Conservation (phyloP, 2,329 filamentous ascomycete genomes). For the Aschersonia sp. region DNA sequence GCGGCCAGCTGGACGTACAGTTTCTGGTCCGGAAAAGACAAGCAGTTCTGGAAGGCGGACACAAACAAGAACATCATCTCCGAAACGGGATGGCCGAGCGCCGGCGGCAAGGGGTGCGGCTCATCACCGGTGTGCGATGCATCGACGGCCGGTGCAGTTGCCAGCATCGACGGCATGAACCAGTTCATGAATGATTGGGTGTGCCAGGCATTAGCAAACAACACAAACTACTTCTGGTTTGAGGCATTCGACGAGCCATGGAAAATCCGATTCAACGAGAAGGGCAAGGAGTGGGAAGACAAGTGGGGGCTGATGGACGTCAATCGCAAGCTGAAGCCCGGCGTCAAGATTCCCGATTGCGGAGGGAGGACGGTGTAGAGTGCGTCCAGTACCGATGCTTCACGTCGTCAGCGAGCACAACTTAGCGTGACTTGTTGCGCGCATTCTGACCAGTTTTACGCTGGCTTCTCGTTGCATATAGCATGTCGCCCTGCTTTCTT, state of each 20-base stretch:
- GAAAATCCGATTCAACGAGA: conserved; percentile 64
- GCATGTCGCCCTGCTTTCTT: too few species aligned
- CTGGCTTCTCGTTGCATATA: too few species aligned
- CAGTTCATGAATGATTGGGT: conserved; percentile 77
- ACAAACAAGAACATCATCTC: conserved; percentile 62
- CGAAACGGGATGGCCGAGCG: conserved; percentile 83
- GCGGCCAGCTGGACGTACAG: conserved; percentile 68
- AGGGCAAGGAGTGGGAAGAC: conserved; percentile 71
- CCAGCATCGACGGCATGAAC: conserved; percentile 69
- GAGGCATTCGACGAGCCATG: conserved; percentile 94
- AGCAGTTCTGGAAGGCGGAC: conserved; percentile 47
- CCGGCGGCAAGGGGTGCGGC: conserved; percentile 69
- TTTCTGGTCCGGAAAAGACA: conserved; percentile 67
- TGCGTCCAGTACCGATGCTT: too few species aligned
- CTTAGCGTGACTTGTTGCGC: too few species aligned
- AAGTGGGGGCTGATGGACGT: conserved; percentile 90
- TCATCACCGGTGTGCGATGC: conserved; percentile 31
- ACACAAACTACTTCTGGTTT: conserved; percentile 95
- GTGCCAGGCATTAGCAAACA: conserved; percentile 63
- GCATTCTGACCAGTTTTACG: too few species aligned
- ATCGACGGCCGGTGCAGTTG: conserved; percentile 49
- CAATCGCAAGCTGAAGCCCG: conserved; percentile 67
- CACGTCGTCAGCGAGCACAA: too few species aligned
- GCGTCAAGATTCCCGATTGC: conserved; percentile 78
- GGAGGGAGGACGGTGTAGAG: conserved; percentile 49